phyloP scores from a whole-genome alignment of 2,329 filamentous ascomycete species.

The Diaporthe citrichinensis region DNA sequence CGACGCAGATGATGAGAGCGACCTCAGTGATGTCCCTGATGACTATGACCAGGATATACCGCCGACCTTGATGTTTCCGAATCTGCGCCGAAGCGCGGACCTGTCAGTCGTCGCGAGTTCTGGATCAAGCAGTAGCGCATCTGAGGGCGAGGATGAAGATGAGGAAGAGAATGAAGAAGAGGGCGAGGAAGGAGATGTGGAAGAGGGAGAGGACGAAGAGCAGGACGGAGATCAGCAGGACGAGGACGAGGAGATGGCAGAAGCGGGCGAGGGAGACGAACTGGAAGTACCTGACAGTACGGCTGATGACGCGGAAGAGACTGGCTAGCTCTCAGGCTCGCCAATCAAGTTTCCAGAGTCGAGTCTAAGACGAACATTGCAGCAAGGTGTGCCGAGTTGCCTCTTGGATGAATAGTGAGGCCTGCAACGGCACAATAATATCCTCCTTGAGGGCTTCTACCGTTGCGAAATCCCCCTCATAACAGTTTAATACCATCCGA shows the following conservation, averaged over 20 bases:
- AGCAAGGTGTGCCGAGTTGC: too few species aligned
- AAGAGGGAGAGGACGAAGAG: constrained; percentile 27
- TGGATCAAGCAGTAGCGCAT: constrained; percentile 39
- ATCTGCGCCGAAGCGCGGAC: constrained; percentile 58
- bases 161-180: constrained; percentile 40
- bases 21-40: constrained; percentile 74
- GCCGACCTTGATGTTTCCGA: constrained; percentile 66
- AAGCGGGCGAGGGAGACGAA: constrained; percentile 41
- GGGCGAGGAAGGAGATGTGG: constrained; percentile 37
- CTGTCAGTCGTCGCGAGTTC: constrained; percentile 47
- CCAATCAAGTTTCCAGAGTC: background rate
- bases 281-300: constrained; percentile 37
- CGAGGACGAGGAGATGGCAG: constrained; percentile 45
- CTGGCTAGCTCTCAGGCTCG: background rate
- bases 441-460: background rate
- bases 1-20: constrained; percentile 78
- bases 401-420: background rate
- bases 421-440: too few species aligned
- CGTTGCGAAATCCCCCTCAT: too few species aligned
- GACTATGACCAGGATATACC: constrained; percentile 72
- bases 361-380: background rate
- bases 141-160: constrained; percentile 43
- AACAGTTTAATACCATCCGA: background rate
- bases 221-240: constrained; percentile 38
- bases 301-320: constrained; percentile 32